A percentile compares a stretch with the other conserved stretches of the same genome.
These are phyloP conservation scores for Lantana camara DNA, from an alignment of 257 asterid genomes.

Conservation along the genomic window DNA sequence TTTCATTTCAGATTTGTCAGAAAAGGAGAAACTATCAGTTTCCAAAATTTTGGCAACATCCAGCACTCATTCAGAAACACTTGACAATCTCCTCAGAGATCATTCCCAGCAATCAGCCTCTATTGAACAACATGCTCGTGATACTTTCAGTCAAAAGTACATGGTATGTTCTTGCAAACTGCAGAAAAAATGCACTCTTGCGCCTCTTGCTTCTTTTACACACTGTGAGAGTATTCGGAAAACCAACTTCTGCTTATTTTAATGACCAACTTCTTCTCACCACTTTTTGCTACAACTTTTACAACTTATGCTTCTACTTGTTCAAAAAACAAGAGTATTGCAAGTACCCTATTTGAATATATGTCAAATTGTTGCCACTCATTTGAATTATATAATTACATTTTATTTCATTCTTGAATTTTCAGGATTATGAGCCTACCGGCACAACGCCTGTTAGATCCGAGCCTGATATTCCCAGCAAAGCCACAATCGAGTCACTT, in stretches of 20 bases:
- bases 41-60: conserved; percentile 52
- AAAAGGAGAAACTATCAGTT: conserved; percentile 55
- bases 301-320: no score
- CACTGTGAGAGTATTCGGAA: no score
- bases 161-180: conserved; percentile 43
- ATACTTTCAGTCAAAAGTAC: conserved; percentile 61
- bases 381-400: no score
- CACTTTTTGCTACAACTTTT: not conserved
- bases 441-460: conserved; percentile 67
- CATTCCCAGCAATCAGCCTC: conserved; percentile 57
- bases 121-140: conserved; percentile 54
- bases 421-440: conserved; percentile 76
- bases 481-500: conserved; percentile 69
- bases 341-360: no score
- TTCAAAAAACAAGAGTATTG: no score
- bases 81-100: conserved; percentile 48
- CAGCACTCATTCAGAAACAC: conserved; percentile 52
- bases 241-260: no score
- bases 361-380: no score
- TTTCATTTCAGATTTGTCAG: conserved; percentile 53
- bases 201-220: no score
- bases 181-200: no score
- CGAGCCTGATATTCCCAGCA: conserved; percentile 71
- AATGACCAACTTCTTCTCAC: not conserved
- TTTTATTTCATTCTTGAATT: not conserved